Evolutionary conservation across 2,329 filamentous ascomycete species (phyloP), one percentile per base, ranked within the genome.

Genomic region (Beauveria sp.): DNA sequence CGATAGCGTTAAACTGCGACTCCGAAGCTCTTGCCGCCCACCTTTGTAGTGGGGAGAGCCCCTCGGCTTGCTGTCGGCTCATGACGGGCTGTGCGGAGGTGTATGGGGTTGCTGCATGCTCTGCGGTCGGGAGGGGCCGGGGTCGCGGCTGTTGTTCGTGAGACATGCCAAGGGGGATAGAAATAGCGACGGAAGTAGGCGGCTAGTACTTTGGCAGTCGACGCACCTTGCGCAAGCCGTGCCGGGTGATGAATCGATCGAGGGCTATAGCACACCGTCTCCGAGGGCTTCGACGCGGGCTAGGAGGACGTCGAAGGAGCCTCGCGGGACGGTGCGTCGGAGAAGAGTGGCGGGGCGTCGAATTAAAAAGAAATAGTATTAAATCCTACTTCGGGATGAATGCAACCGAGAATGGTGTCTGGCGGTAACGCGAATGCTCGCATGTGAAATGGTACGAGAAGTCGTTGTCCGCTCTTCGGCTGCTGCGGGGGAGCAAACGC

Each of bases 1-100:
- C 88, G 61, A 97, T 80, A 65, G 91, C 91, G 73, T 96, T 91
- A 73, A 98, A 86, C 65, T 85, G 82, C 22, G 83, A 79, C 64
- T 86, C 81, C 40, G 83, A 84, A 56, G 84, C 83, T 45, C 71
- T 68, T 53, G 78, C 73, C 24, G 82, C 79, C 81, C 84, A 87
- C 67, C 75, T 77, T 70, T 87, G 80, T 65, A 85, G 68, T 56
- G 73, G 68, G 53, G 80, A 81, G 67, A 77, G 62, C 49, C 65
- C 63, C 54, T 66, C 65, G 51, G 67, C 56, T 34, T 68, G 64
- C 61, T 70, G 54, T 26, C 40, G 50, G 30, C 42, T 61, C 52
- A 52, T 56, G 14, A 26, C 49, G 34, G 50, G 26, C 49, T 56
- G 43, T 40, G 58, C 34, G 58, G 66, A 69, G 66, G 70, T 63